Percentiles rank a stretch among this genome's conserved stretches.
These are phyloP conservation scores for Cryphonectria parasitica DNA, from an alignment of 2,329 filamentous ascomycete genomes.

Conservation along the genomic window DNA sequence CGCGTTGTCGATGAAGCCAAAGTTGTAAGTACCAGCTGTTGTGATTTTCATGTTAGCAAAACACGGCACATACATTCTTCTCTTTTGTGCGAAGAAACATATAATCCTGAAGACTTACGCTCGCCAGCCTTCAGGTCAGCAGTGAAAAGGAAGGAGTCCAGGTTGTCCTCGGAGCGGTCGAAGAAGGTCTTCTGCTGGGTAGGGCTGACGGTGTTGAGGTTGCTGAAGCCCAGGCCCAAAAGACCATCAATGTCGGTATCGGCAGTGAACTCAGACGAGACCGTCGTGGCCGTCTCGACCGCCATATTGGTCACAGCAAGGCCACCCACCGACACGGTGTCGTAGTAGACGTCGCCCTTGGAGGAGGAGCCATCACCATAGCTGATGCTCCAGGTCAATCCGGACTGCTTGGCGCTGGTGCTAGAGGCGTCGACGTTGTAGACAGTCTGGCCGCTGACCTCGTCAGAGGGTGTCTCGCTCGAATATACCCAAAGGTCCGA, in stretches of 20 bases:
- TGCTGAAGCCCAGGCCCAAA: conserved; percentile 49
- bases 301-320: conserved; percentile 47
- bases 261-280: conserved; percentile 47
- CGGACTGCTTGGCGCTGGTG: conserved; percentile 43
- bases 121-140: conserved; percentile 40
- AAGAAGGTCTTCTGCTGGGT: conserved; percentile 48
- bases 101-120: conserved; percentile 33
- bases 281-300: conserved; percentile 48
- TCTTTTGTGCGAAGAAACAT: neutral
- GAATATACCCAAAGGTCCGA: conserved; percentile 55
- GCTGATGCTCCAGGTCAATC: conserved; percentile 45
- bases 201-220: conserved; percentile 50
- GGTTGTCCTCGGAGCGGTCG: conserved; percentile 38
- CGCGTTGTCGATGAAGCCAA: conserved; percentile 56
- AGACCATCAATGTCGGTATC: conserved; percentile 48
- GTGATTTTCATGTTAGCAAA: neutral
- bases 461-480: conserved; percentile 33
- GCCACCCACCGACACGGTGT: conserved; percentile 49
- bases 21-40: conserved; percentile 41
- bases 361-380: conserved; percentile 51
- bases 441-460: conserved; percentile 44
- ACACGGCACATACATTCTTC: neutral
- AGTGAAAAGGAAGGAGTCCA: conserved; percentile 40
- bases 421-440: conserved; percentile 46
- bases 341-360: conserved; percentile 49